Conservation (phyloP, 2,329 filamentous ascomycete genomes). For the Rhexocercosporidium sp. region DNA sequence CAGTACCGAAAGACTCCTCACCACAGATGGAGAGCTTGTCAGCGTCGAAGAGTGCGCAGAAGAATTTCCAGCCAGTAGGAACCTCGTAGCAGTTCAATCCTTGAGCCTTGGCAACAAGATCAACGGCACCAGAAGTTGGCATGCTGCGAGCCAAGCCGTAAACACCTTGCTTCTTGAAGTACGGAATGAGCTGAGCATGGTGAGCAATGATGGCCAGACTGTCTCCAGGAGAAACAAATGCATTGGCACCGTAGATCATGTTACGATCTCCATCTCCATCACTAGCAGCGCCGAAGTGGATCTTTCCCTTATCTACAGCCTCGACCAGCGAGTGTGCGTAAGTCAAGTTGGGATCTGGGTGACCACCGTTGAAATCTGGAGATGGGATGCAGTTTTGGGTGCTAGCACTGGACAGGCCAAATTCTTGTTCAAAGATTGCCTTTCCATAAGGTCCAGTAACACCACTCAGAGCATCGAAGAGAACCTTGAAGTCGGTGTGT, state of each 20-base stretch:
- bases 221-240: conserved; percentile 96
- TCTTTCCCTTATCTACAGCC: conserved; percentile 85
- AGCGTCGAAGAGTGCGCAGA: conserved; percentile 93
- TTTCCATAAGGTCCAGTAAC: conserved; percentile 95
- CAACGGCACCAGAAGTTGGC: conserved; percentile 95
- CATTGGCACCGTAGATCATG: conserved; percentile 99
- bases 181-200: conserved; percentile 94
- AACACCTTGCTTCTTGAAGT: conserved; percentile 97
- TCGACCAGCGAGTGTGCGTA: conserved; percentile 96
- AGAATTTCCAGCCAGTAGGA: conserved; percentile 99
- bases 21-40: conserved; percentile 98
- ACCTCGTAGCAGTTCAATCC: conserved; percentile 93
- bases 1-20: conserved; percentile 97
- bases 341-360: conserved; percentile 97
- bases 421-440: conserved; percentile 93
- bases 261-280: conserved; percentile 98
- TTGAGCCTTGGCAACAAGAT: conserved; percentile 94
- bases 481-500: conserved; percentile 92
- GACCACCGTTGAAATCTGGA: conserved; percentile 95
- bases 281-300: conserved; percentile 95
- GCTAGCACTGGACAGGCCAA: conserved; percentile 76
- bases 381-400: conserved; percentile 92
- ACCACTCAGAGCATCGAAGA: conserved; percentile 93
- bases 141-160: conserved; percentile 95
- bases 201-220: conserved; percentile 98